phyloP scores from a whole-genome alignment of 345 rosid genomes.

The Pseudoturritis turrita region DNA sequence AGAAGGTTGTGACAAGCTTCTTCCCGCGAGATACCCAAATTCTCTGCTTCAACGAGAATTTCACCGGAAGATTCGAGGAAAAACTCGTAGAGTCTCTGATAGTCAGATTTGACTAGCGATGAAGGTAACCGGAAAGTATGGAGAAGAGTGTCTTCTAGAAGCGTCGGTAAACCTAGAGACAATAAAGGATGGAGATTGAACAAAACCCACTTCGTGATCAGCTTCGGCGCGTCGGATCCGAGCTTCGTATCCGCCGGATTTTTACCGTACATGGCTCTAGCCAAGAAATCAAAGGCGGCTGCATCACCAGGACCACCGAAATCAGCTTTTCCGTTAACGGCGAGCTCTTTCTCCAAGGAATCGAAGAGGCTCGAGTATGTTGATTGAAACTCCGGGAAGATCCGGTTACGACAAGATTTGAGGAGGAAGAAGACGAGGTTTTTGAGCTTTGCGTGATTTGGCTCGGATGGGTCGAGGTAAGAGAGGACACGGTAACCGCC shows the following conservation, averaged over 20 bases:
- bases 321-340: constrained; percentile 52
- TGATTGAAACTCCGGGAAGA: constrained; percentile 73
- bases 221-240: constrained; percentile 56
- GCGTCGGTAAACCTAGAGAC: constrained; percentile 53
- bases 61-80: constrained; percentile 48
- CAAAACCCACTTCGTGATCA: constrained; percentile 65
- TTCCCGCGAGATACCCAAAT: constrained; percentile 60
- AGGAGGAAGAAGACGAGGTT: constrained; percentile 59
- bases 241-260: constrained; percentile 58
- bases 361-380: constrained; percentile 49
- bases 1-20: constrained; percentile 81
- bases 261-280: constrained; percentile 45
- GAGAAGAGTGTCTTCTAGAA: constrained; percentile 48
- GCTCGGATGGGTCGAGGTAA: constrained; percentile 85
- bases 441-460: constrained; percentile 68
- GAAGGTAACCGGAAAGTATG: constrained; percentile 68
- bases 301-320: constrained; percentile 45
- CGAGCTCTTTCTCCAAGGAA: constrained; percentile 48
- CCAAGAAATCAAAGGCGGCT: constrained; percentile 74
- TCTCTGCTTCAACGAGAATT: constrained; percentile 69
- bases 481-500: constrained; percentile 82
- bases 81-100: constrained; percentile 71
- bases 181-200: constrained; percentile 58
- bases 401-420: constrained; percentile 44
- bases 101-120: constrained; percentile 51